Evolutionary conservation across 345 rosid species (phyloP).

Genomic region (Aurinia saxatilis): DNA sequence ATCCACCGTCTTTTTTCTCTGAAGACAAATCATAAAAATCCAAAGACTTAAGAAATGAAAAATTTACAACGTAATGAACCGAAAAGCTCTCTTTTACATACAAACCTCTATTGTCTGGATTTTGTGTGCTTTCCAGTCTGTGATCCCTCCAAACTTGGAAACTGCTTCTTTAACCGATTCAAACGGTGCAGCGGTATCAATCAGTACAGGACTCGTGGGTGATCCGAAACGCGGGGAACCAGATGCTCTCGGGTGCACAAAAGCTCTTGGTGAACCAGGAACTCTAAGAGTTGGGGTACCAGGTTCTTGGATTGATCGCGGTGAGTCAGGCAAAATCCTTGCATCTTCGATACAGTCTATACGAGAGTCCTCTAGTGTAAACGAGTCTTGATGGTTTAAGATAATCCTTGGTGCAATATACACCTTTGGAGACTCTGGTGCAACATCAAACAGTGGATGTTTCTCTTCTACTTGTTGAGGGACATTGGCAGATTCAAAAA

Average conservation of each 20-base stretch:
- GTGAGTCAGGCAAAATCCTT: constrained; percentile 14
- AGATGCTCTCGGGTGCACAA: constrained; percentile 17
- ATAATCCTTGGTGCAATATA: constrained; percentile 22
- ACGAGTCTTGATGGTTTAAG: constrained; percentile 19
- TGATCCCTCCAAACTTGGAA: constrained; percentile 93
- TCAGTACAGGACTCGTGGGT: constrained; percentile 28
- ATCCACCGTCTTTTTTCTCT: constrained; percentile 76
- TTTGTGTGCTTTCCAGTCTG: constrained; percentile 95
- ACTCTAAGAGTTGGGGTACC: constrained; percentile 21
- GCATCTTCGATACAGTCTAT: constrained; percentile 18
- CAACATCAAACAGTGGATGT: background rate
- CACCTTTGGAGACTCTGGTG: constrained; percentile 12
- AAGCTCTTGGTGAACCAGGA: constrained; percentile 28
- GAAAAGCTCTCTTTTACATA: background rate
- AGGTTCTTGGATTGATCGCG: constrained; percentile 14
- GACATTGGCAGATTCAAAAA: background rate
- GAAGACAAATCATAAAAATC: background rate
- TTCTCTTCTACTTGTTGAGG: background rate
- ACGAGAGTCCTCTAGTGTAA: constrained; percentile 14
- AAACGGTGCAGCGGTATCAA: constrained; percentile 84
- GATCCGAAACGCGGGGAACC: constrained; percentile 23
- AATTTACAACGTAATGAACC: background rate
- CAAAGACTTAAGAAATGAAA: background rate
- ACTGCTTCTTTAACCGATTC: constrained; percentile 95
- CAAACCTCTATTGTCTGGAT: constrained; percentile 73